Evolutionary conservation across 129 eudicot species (phyloP), one percentile per base, ranked within the genome.

Genomic region (Helianthus tuberosus): DNA sequence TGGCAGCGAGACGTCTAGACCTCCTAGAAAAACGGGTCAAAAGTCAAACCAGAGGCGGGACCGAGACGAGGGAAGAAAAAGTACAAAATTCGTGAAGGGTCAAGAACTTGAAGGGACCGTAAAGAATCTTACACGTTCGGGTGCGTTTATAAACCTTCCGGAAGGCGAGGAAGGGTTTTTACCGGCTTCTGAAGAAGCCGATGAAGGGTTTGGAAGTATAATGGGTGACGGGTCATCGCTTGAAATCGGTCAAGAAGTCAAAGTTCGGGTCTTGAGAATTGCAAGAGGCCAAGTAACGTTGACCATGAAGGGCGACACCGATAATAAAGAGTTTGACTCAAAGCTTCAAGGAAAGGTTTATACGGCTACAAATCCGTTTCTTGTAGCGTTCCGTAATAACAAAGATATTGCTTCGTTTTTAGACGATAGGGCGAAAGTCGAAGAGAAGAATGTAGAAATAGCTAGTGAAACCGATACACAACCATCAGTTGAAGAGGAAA

Each of bases 161-260:
- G 97, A 95, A 29, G 97, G 94, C 4, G 99, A 88, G 59, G 99
- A 95, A 82, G 99, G 99, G 41, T 95, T 95, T 58, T 78, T 95
- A 66, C 99, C 99, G 4, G 17, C 73, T 49, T 84, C 97, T 29
- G 99, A 91, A 79, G 99, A 95, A 80, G 82, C 82, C 5, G 88
- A 84, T 73, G 96, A 83, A 53, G 96, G 89, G 58, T 80, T 90
- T 49, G 93, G 82, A 10, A 82, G 81, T 39, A 49, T 83, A 32
- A 85, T 80, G 87, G 91, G 89, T 6, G 77, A 64, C n/a, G 83
- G 77, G 48, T 78, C 99, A 13, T 77, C 95, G 3, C 69, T 95
- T 50, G 83, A 87, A 82, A 75, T 83, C 0, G 99, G 97, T 50
- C 94, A 95, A 83, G 92, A 88, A 85, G 96, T 95, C 63, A 85